Evolutionary conservation across 352 stramenopile species (phyloP).

Genomic region (Phytophthora tentaculata): DNA sequence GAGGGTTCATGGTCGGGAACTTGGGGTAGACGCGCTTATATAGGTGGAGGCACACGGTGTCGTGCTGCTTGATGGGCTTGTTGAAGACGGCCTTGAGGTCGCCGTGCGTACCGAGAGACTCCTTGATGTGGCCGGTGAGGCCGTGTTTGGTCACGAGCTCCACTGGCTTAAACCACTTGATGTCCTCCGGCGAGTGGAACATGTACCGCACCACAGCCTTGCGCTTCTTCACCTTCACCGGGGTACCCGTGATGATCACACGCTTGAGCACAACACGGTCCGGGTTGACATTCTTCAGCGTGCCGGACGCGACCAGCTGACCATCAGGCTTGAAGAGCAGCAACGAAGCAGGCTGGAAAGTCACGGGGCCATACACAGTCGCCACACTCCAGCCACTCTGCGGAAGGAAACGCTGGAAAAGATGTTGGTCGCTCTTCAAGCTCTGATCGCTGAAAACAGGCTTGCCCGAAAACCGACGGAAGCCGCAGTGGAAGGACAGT

Average conservation of each 20-base stretch:
- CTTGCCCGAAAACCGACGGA: constrained; percentile 92
- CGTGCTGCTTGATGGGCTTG: constrained; percentile 98
- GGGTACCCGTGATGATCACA: constrained; percentile 98
- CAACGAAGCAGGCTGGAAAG: constrained; percentile 96
- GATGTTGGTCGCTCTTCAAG: constrained; percentile 98
- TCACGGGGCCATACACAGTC: constrained; percentile 92
- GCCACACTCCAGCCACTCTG: constrained; percentile 91
- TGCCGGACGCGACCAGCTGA: constrained; percentile 94
- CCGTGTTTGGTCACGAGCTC: constrained; percentile 98
- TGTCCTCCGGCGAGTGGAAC: constrained; percentile 99
- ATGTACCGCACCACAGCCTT: constrained; percentile 99
- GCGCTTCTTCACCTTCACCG: constrained; percentile 98
- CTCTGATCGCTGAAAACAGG: constrained; percentile 98
- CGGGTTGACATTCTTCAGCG: constrained; percentile 96
- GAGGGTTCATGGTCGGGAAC: constrained; percentile 68
- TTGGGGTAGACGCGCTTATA: constrained; percentile 99
- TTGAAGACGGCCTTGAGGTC: constrained; percentile 99
- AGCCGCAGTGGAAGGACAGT: constrained; percentile 96
- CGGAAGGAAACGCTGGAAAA: constrained; percentile 98
- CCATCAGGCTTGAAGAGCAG: constrained; percentile 91
- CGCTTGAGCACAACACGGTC: constrained; percentile 98
- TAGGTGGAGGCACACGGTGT: constrained; percentile 98
- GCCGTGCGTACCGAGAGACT: constrained; percentile 98
- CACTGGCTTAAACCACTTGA: constrained; percentile 99
- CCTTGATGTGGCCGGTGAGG: constrained; percentile 97